Evolutionary conservation across 345 rosid genomes (phyloP), one percentile per base, ranked within the genome.

Genomic region (Brassica nigra): DNA sequence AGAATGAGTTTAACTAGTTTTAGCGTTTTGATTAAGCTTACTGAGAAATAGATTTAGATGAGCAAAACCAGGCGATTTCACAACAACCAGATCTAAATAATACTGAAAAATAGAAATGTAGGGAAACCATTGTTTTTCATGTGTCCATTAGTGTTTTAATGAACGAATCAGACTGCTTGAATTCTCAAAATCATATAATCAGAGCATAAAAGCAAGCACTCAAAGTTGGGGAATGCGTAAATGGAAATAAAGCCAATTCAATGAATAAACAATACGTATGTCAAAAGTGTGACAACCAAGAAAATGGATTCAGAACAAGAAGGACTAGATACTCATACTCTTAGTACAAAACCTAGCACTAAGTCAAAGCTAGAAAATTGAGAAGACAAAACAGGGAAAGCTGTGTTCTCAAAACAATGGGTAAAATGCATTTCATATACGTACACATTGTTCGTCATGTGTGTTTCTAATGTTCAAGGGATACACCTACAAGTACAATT

Each of bases 371-470:
- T 68, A 5, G 36, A 47, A 68, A 16, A 10, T 3, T 55, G 49
- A 70, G 64, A 71, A 71, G 39, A 70, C 74, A 70, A n/a, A 69
- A 70, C 8, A 70, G 15, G 15, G 2, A 10, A 70, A 31, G 11
- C 12, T 68, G 1, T 3, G 7, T 28, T 61, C 15, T 11, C 0
- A 11, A 61, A 29, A 49, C 14, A n/a, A n/a, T 49, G 4, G 27
- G 36, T 47, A 1, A 5, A 49, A 69, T 49, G 8, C 15, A 30
- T 8, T 42, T 70, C 42, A 47, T 70, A 29, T 52, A 29, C 62
- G 1, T 12, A 10, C 15, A n/a, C 62, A 68, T 42, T 39, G 68
- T 20, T 77, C 47, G 20, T 66, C 16, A n/a, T 52, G 7, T 57
- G 39, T 54, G 20, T 31, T 49, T 33, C 16, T 52, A 75, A 16